Conservation (phyloP, 1,284 basidiomycete species). For the Mycena sp. region DNA sequence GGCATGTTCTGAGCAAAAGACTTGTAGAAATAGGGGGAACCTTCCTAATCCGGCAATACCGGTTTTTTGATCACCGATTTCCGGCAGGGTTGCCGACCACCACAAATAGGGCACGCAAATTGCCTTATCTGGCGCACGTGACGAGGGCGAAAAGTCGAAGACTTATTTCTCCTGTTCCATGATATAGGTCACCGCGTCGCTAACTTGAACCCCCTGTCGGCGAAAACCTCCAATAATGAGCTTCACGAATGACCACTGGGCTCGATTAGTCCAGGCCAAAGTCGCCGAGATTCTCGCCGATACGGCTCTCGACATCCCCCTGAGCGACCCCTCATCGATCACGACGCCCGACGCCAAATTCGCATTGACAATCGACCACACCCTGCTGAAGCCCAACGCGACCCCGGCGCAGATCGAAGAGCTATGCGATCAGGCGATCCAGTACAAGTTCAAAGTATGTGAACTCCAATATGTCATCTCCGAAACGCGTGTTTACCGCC, state of each 20-base stretch:
- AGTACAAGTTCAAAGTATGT: constrained; percentile 56
- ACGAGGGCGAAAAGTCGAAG: too few species aligned
- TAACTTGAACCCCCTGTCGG: not conserved
- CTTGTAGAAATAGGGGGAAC: too few species aligned
- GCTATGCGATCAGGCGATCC: constrained; percentile 55
- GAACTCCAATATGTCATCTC: not conserved
- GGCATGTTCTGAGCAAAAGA: too few species aligned
- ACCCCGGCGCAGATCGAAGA: constrained; percentile 52
- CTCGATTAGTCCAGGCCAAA: constrained; percentile 40
- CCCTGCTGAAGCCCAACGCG: constrained; percentile 56
- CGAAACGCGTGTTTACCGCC: not conserved
- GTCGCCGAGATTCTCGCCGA: constrained; percentile 38
- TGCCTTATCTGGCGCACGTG: too few species aligned
- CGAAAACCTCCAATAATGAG: constrained; percentile 19
- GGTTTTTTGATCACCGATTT: too few species aligned
- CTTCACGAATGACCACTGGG: constrained; percentile 48
- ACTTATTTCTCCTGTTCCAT: too few species aligned
- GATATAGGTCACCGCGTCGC: too few species aligned
- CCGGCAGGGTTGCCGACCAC: too few species aligned
- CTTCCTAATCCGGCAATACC: too few species aligned
- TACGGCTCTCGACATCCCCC: constrained; percentile 13
- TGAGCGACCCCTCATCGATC: constrained; percentile 32
- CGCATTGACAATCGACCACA: constrained; percentile 54
- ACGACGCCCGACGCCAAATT: constrained; percentile 41
- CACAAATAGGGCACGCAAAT: too few species aligned